These are phyloP conservation scores for Globisporangium barbulae DNA, from an alignment of 352 stramenopile genomes.

Conservation along the genomic window DNA sequence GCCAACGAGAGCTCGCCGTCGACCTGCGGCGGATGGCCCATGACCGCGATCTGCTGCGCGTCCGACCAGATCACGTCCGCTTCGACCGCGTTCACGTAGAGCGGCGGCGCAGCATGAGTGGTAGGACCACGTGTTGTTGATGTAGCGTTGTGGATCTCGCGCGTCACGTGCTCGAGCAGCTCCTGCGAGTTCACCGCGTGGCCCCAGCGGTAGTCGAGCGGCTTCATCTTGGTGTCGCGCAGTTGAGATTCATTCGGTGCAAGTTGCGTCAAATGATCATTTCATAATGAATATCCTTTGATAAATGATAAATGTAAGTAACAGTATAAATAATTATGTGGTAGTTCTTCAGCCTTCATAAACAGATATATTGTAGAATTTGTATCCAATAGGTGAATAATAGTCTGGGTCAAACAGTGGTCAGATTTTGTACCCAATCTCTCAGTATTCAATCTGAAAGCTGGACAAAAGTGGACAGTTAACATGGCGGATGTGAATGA, in stretches of 20 bases:
- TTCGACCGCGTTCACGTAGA: slow-evolving; percentile 60
- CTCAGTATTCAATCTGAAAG: too few relatives aligned
- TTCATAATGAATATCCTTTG: too few relatives aligned
- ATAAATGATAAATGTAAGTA: too few relatives aligned
- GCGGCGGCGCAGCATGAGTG: slow-evolving; percentile 1
- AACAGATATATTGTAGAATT: too few relatives aligned
- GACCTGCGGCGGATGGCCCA: slow-evolving; percentile 61
- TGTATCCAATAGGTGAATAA: too few relatives aligned
- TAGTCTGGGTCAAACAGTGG: too few relatives aligned
- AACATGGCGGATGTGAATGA: neutral
- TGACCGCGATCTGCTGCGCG: slow-evolving; percentile 41
- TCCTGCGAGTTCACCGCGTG: slow-evolving; percentile 59
- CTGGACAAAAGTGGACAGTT: neutral
- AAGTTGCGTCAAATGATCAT: too few relatives aligned
- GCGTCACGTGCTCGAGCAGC: slow-evolving; percentile 27
- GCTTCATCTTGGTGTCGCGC: slow-evolving; percentile 27
- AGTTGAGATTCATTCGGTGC: neutral
- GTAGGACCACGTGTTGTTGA: neutral
- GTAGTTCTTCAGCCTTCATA: too few relatives aligned
- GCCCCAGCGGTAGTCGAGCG: slow-evolving; percentile 58
- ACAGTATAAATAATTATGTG: too few relatives aligned
- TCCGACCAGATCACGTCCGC: slow-evolving; percentile 72
- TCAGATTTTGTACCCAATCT: too few relatives aligned
- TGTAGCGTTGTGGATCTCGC: slow-evolving; percentile 26
- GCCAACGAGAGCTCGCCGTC: slow-evolving; percentile 49